phyloP scores from a whole-genome alignment of 192 early-diverging fungal species.

The Coemansia sp. region DNA sequence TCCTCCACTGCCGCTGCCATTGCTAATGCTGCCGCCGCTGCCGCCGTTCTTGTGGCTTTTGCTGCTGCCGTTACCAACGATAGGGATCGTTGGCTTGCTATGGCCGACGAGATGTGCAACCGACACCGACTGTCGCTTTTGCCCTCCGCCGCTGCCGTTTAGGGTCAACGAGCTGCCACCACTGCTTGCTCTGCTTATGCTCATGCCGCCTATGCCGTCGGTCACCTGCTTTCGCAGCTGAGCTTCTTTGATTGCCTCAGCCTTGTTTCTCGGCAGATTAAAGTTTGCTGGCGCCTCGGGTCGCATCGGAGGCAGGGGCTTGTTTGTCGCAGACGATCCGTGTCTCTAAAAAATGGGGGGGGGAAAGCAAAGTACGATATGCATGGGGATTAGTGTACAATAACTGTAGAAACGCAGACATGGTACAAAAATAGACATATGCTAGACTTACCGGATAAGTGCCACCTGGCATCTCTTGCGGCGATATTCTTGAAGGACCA shows the following conservation, averaged over 20 bases:
- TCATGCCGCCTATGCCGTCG: conserved; percentile 52
- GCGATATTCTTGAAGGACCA: conserved; percentile 24
- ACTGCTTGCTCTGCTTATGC: conserved; percentile 29
- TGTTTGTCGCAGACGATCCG: conserved; percentile 22
- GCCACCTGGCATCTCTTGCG: conserved; percentile 12
- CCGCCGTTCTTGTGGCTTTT: neutral
- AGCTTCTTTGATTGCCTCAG: conserved; percentile 53
- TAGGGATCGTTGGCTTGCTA: conserved; percentile 34
- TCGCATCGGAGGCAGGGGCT: conserved; percentile 50
- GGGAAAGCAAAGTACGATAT: neutral
- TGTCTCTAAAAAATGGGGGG: conserved; percentile 1
- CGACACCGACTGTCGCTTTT: conserved; percentile 25
- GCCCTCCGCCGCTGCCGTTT: conserved; percentile 16
- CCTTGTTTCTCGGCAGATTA: conserved; percentile 44
- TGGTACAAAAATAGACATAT: neutral
- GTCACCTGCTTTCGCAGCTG: conserved; percentile 52
- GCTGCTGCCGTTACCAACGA: conserved; percentile 9
- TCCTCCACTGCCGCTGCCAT: neutral
- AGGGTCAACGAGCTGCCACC: conserved; percentile 25
- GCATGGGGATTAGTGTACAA: neutral
- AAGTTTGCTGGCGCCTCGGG: conserved; percentile 46
- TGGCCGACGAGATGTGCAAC: conserved; percentile 32
- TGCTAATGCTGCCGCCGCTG: conserved; percentile 7
- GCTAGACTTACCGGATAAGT: conserved; percentile 6
- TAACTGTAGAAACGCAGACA: neutral